Base-by-base conservation (phyloP, 2,329 filamentous ascomycete species). In the Lecanoromycetidae sp. region DNA sequence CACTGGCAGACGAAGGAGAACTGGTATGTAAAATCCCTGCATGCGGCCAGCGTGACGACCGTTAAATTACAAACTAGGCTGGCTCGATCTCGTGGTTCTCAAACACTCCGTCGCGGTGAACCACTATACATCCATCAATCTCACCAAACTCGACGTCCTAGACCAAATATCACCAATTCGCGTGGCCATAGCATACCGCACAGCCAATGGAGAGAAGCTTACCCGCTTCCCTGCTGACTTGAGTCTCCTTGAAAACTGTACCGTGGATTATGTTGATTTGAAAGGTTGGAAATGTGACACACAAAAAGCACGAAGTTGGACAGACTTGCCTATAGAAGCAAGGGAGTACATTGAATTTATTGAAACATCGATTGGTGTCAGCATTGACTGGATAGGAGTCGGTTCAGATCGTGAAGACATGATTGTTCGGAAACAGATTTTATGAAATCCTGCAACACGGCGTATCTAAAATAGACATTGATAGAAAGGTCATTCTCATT, bases 121-220 rank as follows among this genome's bases (percentile, higher is more conserved):
- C 62, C 66, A 70, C 60, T 72, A 71, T 60, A 71, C 70, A 13
- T 62, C 66, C 10, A 66, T 80, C 57, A 80, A 81, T 65, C 66
- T 80, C 48, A 80, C 77, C 48, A 80, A 80, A 63, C 70, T 81
- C 38, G 77, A 81, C 56, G 70, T 81, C 27, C 66, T 81, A 5
- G 77, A 81, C 57, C 70, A 74, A 57, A 80, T 81, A 57, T 71
- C 77, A 17, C 73, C 77, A 61, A 71, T 81, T 63, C 73, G 79
- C 61, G 69, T 81, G 33, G 77, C 72, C 4, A 73, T 72, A 1
- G 68, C 69, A 9, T 81, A 81, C n/a, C n/a, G n/a, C 62, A 66
- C 66, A 39, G 59, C 74, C 57, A 58, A 34, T 34, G 76, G 75
- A 35, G 58, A 71, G 55, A 62, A 62, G 27, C 64, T 76, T 12